Base-by-base conservation (phyloP, 768 basidiomycete species). In the Suillus sp. region DNA sequence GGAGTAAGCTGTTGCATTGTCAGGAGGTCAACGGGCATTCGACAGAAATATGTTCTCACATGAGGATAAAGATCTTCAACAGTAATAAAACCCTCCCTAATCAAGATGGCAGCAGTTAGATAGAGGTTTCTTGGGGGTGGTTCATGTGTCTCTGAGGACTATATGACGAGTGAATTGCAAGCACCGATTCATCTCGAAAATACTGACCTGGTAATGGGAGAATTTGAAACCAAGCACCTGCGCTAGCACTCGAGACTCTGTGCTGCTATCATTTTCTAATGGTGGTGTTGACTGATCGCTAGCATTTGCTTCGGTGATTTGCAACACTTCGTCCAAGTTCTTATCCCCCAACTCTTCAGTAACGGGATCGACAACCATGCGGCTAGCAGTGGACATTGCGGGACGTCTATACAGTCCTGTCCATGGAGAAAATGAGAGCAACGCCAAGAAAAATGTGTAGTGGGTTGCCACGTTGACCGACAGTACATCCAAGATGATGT, bases 161-260 rank as follows among this genome's bases (percentile, higher is more conserved):
- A 75, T 67, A 68, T 40, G 42, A 56, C 45, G 60, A 51, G 62
- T 22, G 50, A 45, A 45, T 25, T 20, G 22, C 38, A 30, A 56
- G n/a, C 11, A 40, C 10, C 6, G 3, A 27, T 40, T 57, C 25
- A 37, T 22, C 18, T 27, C 32, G 51, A 65, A 48, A 63, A 45
- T 51, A 69, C 83, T 55, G 66, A 95, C 96, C 78, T 96, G 90
- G 75, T 96, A 96, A 73, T 90, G 88, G 10, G 85, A 83, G 70
- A 97, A 96, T 76, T 99, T 99, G 84, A 99, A 99, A n/a, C 97
- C 97, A 25, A 99, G 79, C 8, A 99, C 92, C 77, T 99, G 95
- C 16, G 93, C 89, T 62, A 93, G 78, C 25, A 93, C 89, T 58
- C 85, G 82, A 30, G 88, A 80, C 58, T 84, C 79, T 32, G 71